Conservation (phyloP, 2,329 filamentous ascomycete species). For the Atkinsonella texensis region DNA sequence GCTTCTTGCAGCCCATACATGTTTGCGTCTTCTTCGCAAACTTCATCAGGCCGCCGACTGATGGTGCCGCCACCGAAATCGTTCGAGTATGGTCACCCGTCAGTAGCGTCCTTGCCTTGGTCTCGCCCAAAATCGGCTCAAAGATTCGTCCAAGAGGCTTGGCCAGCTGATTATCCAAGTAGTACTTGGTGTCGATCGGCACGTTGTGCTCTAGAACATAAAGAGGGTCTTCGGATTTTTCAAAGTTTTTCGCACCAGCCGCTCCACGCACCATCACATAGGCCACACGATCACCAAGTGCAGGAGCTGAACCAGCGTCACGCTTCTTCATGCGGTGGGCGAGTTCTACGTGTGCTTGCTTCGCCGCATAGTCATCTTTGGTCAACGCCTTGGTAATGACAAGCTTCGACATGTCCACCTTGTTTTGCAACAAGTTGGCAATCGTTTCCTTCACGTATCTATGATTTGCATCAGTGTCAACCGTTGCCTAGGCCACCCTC, state of each 20-base stretch:
- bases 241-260: conserved; percentile 84
- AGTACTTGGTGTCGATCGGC: conserved; percentile 96
- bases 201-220: conserved; percentile 96
- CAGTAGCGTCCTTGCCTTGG: conserved; percentile 74
- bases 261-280: conserved; percentile 96
- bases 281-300: conserved; percentile 86
- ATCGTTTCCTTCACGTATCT: conserved; percentile 97
- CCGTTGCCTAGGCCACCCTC: not conserved
- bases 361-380: conserved; percentile 79
- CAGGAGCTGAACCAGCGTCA: conserved; percentile 85
- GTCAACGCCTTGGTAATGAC: conserved; percentile 97
- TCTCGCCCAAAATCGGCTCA: conserved; percentile 92
- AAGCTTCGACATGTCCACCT: conserved; percentile 96
- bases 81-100: conserved; percentile 91
- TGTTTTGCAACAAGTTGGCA: conserved; percentile 90
- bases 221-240: conserved; percentile 93
- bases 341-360: conserved; percentile 22
- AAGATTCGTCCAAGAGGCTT: conserved; percentile 94
- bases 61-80: conserved; percentile 84
- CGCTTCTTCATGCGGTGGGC: conserved; percentile 53
- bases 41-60: conserved; percentile 91
- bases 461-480: conserved; percentile 5
- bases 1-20: conserved; percentile 99
- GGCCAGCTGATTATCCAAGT: conserved; percentile 93
- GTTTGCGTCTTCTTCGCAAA: conserved; percentile 97